These are phyloP conservation scores for Ustilago crameri DNA, from an alignment of 1,284 basidiomycete species.

Conservation along the genomic window DNA sequence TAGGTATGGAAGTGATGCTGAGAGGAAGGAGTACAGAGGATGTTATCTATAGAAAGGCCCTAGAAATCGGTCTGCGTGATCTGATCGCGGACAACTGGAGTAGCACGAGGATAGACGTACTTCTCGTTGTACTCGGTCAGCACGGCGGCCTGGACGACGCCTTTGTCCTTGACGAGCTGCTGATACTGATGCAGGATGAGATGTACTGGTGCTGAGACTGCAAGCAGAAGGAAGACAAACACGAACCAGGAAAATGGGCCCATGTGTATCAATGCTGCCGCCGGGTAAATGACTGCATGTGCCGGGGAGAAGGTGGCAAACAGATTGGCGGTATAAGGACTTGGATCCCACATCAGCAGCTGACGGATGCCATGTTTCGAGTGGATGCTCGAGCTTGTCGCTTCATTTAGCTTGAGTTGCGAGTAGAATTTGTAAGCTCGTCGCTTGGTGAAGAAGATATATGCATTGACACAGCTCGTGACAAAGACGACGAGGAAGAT, in stretches of 20 bases:
- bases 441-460: conserved; percentile 44
- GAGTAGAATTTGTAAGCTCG: conserved; percentile 51
- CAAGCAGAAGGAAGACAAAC: conserved; percentile 25
- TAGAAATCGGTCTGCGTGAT: conserved; percentile 36
- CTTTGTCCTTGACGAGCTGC: conserved; percentile 51
- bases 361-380: conserved; percentile 38
- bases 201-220: conserved; percentile 36
- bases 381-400: conserved; percentile 28
- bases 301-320: conserved; percentile 46
- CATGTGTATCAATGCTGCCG: conserved; percentile 26
- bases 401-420: conserved; percentile 21
- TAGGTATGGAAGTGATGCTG: not conserved
- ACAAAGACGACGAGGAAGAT: conserved; percentile 32
- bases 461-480: conserved; percentile 45
- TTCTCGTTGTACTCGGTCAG: conserved; percentile 58
- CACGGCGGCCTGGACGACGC: conserved; percentile 49
- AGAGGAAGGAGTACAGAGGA: not conserved
- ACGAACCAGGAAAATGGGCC: conserved; percentile 28
- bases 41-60: too few relatives aligned
- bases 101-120: conserved; percentile 53
- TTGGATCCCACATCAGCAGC: conserved; percentile 47
- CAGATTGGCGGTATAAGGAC: conserved; percentile 33
- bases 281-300: conserved; percentile 35
- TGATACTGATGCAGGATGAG: conserved; percentile 43
- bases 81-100: conserved; percentile 50